Evolutionary conservation across 2,329 filamentous ascomycete genomes (phyloP).

Genomic region (Penicillium sp.): DNA sequence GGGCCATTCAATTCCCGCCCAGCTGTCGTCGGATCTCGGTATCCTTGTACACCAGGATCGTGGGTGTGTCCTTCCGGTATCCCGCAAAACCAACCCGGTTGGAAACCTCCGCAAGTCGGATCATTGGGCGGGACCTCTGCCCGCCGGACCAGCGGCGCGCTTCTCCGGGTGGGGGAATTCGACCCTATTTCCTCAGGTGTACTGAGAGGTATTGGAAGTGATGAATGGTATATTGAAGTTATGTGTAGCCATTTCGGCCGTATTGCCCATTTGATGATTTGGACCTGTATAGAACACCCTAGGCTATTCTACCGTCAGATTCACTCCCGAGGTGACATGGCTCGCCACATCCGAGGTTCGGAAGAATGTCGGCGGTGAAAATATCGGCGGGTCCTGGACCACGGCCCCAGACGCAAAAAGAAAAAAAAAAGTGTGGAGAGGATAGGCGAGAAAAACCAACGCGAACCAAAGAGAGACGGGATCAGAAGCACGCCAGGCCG

Average conservation of each 20-base stretch:
- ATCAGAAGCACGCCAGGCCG: slow-evolving; percentile 8
- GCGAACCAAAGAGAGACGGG: slow-evolving; percentile 3
- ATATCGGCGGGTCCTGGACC: not conserved
- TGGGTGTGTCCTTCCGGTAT: slow-evolving; percentile 92
- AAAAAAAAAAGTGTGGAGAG: not conserved
- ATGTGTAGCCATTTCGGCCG: not conserved
- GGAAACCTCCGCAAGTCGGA: slow-evolving; percentile 12
- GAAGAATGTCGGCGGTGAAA: slow-evolving; percentile 15
- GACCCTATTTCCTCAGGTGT: not conserved
- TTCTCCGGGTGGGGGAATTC: slow-evolving; percentile 9
- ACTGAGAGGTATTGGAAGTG: no score
- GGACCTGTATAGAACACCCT: not conserved
- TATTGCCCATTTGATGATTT: not conserved
- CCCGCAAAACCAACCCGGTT: slow-evolving; percentile 58
- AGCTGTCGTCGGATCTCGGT: slow-evolving; percentile 88
- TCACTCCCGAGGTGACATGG: not conserved
- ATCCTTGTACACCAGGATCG: slow-evolving; percentile 85
- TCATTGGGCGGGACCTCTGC: not conserved
- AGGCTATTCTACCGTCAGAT: not conserved
- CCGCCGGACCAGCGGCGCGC: slow-evolving; percentile 5
- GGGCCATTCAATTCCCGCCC: slow-evolving; percentile 73
- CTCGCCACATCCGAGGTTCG: slow-evolving; percentile 10
- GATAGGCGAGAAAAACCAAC: not conserved
- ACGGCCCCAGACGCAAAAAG: not conserved
- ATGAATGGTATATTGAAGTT: no score